These are phyloP conservation scores for Umbilicus rupestris DNA, from an alignment of 164 flowering plant species.

Conservation along the genomic window DNA sequence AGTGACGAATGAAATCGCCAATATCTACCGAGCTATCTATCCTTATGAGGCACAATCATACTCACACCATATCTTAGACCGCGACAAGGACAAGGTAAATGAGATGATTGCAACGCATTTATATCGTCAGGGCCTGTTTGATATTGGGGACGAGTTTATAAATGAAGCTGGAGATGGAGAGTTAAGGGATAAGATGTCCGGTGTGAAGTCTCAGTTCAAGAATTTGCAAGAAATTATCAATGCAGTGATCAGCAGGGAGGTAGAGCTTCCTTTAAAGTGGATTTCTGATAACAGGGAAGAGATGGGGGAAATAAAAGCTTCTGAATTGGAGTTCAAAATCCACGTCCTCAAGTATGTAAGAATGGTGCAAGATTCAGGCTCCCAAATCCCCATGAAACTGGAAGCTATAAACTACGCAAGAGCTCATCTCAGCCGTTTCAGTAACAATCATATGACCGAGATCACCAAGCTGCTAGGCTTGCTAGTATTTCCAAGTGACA, in stretches of 20 bases:
- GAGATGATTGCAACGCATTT: background rate
- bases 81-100: no score
- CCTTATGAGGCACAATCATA: no score
- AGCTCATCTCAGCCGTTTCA: background rate
- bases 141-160: background rate
- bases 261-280: background rate
- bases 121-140: background rate
- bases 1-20: no score
- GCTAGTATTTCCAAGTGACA: background rate
- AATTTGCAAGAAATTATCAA: no score
- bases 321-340: background rate
- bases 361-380: background rate
- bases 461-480: background rate
- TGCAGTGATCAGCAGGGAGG: background rate
- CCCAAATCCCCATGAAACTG: no score
- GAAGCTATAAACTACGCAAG: background rate
- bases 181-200: background rate
- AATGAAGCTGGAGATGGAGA: background rate
- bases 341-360: background rate
- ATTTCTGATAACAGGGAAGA: background rate
- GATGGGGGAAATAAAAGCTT: background rate
- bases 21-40: no score
- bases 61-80: no score
- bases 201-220: no score
- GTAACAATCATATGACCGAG: background rate